Evolutionary conservation across 371 early-diverging fungal species (phyloP), one percentile per base, ranked within the genome.

Genomic region (Circinella minor): DNA sequence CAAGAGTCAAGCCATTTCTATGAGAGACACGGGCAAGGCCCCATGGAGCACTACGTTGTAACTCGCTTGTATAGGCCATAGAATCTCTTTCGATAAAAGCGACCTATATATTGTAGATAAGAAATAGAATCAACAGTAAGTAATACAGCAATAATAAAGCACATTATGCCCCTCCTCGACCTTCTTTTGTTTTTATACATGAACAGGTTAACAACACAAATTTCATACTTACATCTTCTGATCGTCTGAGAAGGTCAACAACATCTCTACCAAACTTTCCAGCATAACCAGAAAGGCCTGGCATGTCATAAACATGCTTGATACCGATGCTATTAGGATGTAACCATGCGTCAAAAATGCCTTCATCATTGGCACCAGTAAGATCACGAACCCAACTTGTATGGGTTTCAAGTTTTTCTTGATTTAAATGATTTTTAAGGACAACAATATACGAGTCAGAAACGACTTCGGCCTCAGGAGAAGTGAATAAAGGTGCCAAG

Each of bases 11-110:
- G 14, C 69, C 69, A 51, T 84, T 71, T 74, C 90, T 88, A 76
- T 94, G 94, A 34, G 94, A 91, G 69, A 95, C 85, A 71, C 96
- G 94, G 60, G 93, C 86, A 15, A 95, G 78, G 43, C 95, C 96
- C 96, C 96, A 96, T 11, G 95, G 92, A n/a, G 96, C 94, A 69
- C 86, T 80, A 38, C 70, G 77, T 81, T 94, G 90, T 47, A 83
- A 69, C 13, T 88, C 89, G 46, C 66, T 73, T 20, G 90, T 79
- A 73, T 90, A 87, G 61, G 94, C 91, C n/a, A 93, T 75, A 67
- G 91, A 89, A 83, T 95, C 94, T 67, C 85, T 87, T 81, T 96
- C 97, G 54, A 96, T 88, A 70, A 88, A 95, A 18, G 86, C 95
- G 18, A 96, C 91, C 84, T 93, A 15, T 51, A 4, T n/a, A 27